These are phyloP conservation scores for Fonsecaea multimorphosa DNA, from an alignment of 2,329 filamentous ascomycete species.

Conservation along the genomic window DNA sequence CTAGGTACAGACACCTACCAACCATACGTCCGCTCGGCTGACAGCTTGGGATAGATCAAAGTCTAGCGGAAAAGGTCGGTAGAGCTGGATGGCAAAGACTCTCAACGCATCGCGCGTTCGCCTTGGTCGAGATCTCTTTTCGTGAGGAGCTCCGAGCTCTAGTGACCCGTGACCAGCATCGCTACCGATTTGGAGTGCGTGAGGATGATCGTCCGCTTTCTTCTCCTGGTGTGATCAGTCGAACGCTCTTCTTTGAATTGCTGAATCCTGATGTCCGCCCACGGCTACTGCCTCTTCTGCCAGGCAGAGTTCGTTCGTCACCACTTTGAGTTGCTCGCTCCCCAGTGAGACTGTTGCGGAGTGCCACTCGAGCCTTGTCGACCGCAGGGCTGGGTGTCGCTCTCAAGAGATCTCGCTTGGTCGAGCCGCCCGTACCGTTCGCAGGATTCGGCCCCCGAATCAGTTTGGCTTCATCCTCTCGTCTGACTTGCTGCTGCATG, in stretches of 20 bases:
- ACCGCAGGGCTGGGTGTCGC: constrained; percentile 55
- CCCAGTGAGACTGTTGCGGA: constrained; percentile 45
- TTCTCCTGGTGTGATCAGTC: constrained; percentile 53
- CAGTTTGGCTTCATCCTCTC: constrained; percentile 34
- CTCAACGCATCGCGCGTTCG: background rate
- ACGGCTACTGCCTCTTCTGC: constrained; percentile 37
- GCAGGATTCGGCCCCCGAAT: constrained; percentile 43
- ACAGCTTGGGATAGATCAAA: background rate
- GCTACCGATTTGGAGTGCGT: background rate
- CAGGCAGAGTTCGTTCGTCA: constrained; percentile 32
- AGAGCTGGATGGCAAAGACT: background rate
- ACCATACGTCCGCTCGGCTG: background rate
- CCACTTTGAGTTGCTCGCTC: constrained; percentile 37
- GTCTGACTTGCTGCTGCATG: constrained; percentile 46
- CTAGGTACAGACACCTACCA: background rate
- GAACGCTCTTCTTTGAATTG: constrained; percentile 52
- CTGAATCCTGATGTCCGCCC: constrained; percentile 42
- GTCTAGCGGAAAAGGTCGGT: background rate
- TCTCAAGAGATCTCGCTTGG: constrained; percentile 53
- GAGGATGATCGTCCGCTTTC: constrained; percentile 38
- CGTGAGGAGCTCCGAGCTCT: background rate
- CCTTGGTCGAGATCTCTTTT: background rate
- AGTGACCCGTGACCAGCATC: background rate
- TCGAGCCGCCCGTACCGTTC: constrained; percentile 45
- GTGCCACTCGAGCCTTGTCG: constrained; percentile 53